Base-by-base conservation (phyloP, 2,329 filamentous ascomycete genomes). In the Zasmidium cellare region DNA sequence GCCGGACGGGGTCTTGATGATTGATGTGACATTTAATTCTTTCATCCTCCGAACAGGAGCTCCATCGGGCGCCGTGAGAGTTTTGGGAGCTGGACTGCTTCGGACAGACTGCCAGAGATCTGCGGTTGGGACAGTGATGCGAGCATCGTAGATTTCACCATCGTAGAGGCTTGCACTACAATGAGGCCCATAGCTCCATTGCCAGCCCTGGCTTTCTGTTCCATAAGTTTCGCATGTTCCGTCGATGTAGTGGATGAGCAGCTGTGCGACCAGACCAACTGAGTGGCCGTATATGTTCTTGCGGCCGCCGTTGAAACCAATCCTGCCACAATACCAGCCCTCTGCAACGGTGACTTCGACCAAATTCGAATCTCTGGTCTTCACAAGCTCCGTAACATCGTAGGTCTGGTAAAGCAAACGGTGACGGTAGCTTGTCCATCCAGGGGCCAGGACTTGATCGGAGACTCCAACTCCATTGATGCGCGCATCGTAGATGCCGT, bases 321-420 rank as follows among this genome's bases (percentile, higher is more conserved):
- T 62, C 6, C 78, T 63, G 1, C 78, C 77, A 20, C 69, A 63
- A 46, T 74, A 83, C 82, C 81, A 84, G 1, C 82, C 81, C 60
- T 82, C 80, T 1, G 72, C 80, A 20, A 82, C 72, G 14, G 75
- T 72, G 2, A 76, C n/a, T n/a, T n/a, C n/a, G n/a, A n/a, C n/a
- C n/a, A n/a, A n/a, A n/a, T n/a, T n/a, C n/a, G n/a, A n/a, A n/a
- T n/a, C n/a, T n/a, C n/a, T n/a, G n/a, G n/a, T n/a, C n/a, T 53
- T 57, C 1, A 84, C 56, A 0, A 80, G 70, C 0, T 71, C 58
- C 0, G 76, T 77, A 1, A 85, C 78, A 58, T 85, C 80, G 55
- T 80, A 82, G 0, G 78, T 80, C 55, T 84, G 77, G 58, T 85
- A 86, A 1, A 76, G 71, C n/a, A 80, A 75, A 0, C 82, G 74